A percentile compares a stretch with the other conserved stretches of the same genome.
These are phyloP conservation scores for Cercospora citrullina DNA, from an alignment of 2,329 filamentous ascomycete genomes.

Conservation along the genomic window DNA sequence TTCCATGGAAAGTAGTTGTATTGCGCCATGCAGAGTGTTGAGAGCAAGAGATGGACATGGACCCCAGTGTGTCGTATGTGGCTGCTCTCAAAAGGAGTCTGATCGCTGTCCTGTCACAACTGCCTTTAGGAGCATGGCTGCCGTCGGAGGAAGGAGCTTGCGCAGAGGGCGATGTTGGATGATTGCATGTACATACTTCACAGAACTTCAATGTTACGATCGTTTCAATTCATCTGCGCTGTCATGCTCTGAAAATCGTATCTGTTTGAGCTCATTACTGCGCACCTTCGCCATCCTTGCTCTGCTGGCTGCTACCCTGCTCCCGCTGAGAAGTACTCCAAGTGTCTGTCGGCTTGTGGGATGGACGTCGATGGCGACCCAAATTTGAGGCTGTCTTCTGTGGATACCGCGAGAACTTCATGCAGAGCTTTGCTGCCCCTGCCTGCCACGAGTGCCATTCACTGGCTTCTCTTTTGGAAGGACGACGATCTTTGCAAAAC, in stretches of 20 bases:
- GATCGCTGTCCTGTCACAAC: neutral
- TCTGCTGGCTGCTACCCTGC: neutral
- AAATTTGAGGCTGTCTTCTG: neutral
- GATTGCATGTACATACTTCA: neutral
- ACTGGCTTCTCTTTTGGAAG: neutral
- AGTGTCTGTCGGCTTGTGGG: neutral
- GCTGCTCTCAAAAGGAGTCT: neutral
- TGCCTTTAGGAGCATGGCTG: neutral
- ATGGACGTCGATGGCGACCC: neutral
- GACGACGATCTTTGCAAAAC: no score
- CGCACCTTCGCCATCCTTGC: neutral
- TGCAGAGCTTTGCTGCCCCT: neutral
- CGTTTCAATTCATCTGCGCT: neutral
- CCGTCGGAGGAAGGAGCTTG: neutral
- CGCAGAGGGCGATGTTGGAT: neutral
- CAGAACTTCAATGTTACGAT: neutral
- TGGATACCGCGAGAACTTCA: neutral
- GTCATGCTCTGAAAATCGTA: neutral
- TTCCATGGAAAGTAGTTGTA: neutral
- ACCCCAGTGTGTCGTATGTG: neutral
- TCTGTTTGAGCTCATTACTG: neutral
- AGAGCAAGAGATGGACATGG: neutral
- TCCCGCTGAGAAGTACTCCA: neutral
- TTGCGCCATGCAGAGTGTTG: neutral
- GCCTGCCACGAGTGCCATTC: neutral